Percentiles rank a stretch among this genome's conserved stretches.
These are phyloP conservation scores for Geoglossum glabrum DNA, from an alignment of 495 filamentous ascomycete genomes.

Conservation along the genomic window DNA sequence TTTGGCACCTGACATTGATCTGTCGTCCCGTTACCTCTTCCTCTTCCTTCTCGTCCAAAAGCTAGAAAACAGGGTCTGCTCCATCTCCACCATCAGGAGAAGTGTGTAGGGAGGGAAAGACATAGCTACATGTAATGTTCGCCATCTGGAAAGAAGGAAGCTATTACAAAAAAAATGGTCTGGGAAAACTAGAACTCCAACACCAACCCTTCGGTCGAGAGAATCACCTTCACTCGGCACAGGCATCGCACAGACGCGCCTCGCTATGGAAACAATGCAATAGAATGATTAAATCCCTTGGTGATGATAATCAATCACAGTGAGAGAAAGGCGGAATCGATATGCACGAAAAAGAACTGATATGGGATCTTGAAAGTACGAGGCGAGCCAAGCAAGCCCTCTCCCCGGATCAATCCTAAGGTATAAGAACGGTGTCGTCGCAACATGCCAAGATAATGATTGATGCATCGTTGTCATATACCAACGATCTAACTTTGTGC, in stretches of 20 bases:
- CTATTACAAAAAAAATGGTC: conserved; percentile 1
- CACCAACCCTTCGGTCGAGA: background rate
- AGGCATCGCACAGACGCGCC: background rate
- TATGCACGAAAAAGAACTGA: conserved; percentile 1
- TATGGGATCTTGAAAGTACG: background rate
- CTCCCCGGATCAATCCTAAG: background rate
- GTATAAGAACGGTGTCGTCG: background rate
- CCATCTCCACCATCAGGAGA: background rate
- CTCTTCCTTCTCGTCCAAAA: background rate
- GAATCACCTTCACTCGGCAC: background rate
- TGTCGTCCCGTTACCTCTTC: background rate
- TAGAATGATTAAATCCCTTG: conserved; percentile 2
- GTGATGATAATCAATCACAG: background rate
- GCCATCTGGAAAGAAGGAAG: background rate
- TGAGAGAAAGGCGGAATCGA: background rate
- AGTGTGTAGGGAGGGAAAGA: background rate
- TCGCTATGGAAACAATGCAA: conserved; percentile 2
- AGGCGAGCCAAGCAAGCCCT: background rate
- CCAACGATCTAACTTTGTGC: background rate
- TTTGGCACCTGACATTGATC: background rate
- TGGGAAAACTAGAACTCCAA: conserved; percentile 1
- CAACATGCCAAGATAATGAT: conserved; percentile 2
- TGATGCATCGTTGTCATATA: background rate
- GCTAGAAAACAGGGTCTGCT: background rate
- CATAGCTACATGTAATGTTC: conserved; percentile 1